Base-by-base conservation (phyloP, 768 basidiomycete genomes). In the Mycena vitilis region DNA sequence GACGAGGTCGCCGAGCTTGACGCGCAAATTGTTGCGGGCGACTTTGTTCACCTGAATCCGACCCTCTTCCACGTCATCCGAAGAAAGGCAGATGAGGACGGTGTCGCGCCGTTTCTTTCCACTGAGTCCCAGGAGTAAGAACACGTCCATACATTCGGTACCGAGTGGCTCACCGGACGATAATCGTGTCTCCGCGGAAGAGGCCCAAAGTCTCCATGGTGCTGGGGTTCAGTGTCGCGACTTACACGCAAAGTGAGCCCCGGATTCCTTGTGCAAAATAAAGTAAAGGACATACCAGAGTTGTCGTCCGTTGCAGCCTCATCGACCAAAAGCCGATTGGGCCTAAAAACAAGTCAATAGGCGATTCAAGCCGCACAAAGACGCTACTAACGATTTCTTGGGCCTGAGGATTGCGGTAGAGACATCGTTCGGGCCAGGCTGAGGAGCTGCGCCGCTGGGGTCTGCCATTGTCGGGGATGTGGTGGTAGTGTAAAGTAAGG, bases 1-100 rank as follows among this genome's bases (percentile, higher is more conserved):
- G 78, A 95, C 95, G 63, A 99, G 87, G 80, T 99, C 98, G 49
- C 94, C 97, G 49, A 99, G 91, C 84, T 98, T 99, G 74, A 99
- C 95, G 63, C 97, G 94, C 54, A 99, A 82, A 82, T 99, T 99
- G 84, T 98, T 97, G 65, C 98, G 95, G n/a, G 98, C 98, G 42
- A 99, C 98, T 81, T 99, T 99, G 91, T 99, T 99, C 82, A 99
- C 84, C 75, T 98, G 96, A 71, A 99, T 96, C 78, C 95, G 94
- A 65, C 98, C 97, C 81, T 99, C 98, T 74, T 98, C 98, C 69
- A 99, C 95, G 69, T 97, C 95, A 75, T 99, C 98, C 47, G 93
- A 94, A 76, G 92, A 93, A 76, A 99, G 81, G 76, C 96, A 98
- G 78, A 99, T 99, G 69, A 99, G 91, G 49, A 99, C 98, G 10